phyloP scores from a whole-genome alignment of 805 yeast species.

The Blastobotrys terrestris region DNA sequence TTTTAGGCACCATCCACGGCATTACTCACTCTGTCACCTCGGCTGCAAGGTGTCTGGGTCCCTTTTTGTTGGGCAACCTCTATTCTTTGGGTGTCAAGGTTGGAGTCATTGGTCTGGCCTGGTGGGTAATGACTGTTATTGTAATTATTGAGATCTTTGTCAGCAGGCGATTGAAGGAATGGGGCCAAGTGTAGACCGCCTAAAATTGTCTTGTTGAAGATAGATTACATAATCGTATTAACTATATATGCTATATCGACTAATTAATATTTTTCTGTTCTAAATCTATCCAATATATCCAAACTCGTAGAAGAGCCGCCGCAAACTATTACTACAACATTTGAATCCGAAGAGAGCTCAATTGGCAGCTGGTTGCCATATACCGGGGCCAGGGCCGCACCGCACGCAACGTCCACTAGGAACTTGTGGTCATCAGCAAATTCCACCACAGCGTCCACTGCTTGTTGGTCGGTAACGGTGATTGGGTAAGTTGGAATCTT shows the following conservation, averaged over 20 bases:
- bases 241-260: not conserved
- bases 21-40: slow-evolving; percentile 20
- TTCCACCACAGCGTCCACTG: slow-evolving; percentile 42
- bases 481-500: slow-evolving; percentile 36
- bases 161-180: slow-evolving; percentile 18
- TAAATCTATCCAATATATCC: not conserved
- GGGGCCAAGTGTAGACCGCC: slow-evolving; percentile 15
- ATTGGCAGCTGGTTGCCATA: slow-evolving; percentile 13
- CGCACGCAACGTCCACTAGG: slow-evolving; percentile 64
- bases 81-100: slow-evolving; percentile 20
- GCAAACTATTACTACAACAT: slow-evolving; percentile 21
- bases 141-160: slow-evolving; percentile 16
- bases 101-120: slow-evolving; percentile 19
- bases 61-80: slow-evolving; percentile 21
- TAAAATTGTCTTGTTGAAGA: not conserved
- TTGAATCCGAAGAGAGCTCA: slow-evolving; percentile 13
- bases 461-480: slow-evolving; percentile 46
- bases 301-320: slow-evolving; percentile 15
- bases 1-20: slow-evolving; percentile 24
- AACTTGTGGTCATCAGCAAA: slow-evolving; percentile 43
- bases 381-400: slow-evolving; percentile 46
- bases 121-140: slow-evolving; percentile 22
- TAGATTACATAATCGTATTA: not conserved
- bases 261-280: not conserved
- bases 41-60: slow-evolving; percentile 20